Evolutionary conservation across 2,329 filamentous ascomycete genomes (phyloP), one percentile per base, ranked within the genome.

Genomic region (Parasarocladium wereldwijsianum): DNA sequence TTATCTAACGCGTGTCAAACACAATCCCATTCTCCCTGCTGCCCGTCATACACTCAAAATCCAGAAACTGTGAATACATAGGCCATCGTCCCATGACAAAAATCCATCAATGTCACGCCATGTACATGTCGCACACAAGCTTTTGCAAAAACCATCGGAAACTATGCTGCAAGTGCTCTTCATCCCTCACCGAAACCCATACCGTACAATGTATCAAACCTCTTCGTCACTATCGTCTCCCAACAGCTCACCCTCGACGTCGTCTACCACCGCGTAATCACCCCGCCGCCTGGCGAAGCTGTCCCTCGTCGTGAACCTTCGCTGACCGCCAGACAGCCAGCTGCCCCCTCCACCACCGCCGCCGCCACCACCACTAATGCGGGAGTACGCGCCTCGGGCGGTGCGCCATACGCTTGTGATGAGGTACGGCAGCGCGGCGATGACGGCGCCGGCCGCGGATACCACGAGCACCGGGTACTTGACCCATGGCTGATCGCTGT

Each of bases 201-300:
- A 26, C 20, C 8, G 20, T 15, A 26, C 24, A 26, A 15, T 6
- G 5, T 9, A 22, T 51, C 39, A 59, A 22, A 77, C 80, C 37
- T 94, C 87, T 46, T 94, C 85, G 40, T 94, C 87, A 41, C 84
- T 85, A 35, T 93, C 86, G 41, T 94, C 87, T 1, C 90, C 90
- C 20, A 98, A 58, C 41, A 98, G 59, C 60, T 96, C 87, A 28
- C 87, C 87, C 51, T 96, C 90, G 48, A 96, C 90, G 29, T 90
- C 81, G 44, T 93, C 85, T 30, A 93, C 84, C 44, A 78, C 68
- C 11, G 76, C 72, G 51, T 96, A 96, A 51, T 93, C 83, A n/a
- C 80, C 77, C 33, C 82, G 70, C 1, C 83, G 79, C 33, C 85
- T 70, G 5, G 85, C 80, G 55, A 98, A 98, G 36, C 82, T 87